phyloP scores from a whole-genome alignment of 1,284 basidiomycete genomes.

The Tilletia indica region DNA sequence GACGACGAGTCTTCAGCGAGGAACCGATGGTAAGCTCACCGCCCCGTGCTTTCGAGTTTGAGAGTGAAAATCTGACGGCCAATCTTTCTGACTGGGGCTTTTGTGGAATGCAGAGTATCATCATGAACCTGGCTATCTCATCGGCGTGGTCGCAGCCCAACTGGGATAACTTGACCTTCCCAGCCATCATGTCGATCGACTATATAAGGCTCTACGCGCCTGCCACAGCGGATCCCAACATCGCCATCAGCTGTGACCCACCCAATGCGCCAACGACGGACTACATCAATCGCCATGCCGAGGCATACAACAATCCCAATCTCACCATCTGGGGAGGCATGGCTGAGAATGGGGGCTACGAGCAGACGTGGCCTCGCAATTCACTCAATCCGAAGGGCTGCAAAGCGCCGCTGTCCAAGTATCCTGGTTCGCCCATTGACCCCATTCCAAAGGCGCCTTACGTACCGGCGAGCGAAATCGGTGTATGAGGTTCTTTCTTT shows the following conservation, averaged over 20 bases:
- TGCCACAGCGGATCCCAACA: constrained; percentile 42
- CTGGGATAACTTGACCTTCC: constrained; percentile 32
- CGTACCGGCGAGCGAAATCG: constrained; percentile 17
- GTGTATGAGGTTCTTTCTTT: background rate
- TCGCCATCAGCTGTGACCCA: constrained; percentile 57
- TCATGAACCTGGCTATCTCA: constrained; percentile 46
- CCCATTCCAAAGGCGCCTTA: constrained; percentile 24
- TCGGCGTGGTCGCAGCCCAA: constrained; percentile 32
- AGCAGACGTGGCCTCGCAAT: constrained; percentile 34
- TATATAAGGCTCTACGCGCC: constrained; percentile 27
- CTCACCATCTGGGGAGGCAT: constrained; percentile 45
- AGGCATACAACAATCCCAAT: constrained; percentile 50
- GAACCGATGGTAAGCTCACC: constrained; percentile 8
- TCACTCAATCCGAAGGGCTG: constrained; percentile 35
- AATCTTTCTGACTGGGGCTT: background rate
- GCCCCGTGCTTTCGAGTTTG: background rate
- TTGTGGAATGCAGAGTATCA: constrained; percentile 21
- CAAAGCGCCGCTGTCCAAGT: constrained; percentile 20
- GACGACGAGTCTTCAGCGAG: background rate
- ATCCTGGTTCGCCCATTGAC: constrained; percentile 22
- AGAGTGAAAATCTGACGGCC: background rate
- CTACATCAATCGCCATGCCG: constrained; percentile 50
- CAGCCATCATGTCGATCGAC: constrained; percentile 35
- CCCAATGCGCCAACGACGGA: constrained; percentile 45
- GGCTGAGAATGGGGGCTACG: constrained; percentile 35